These are phyloP conservation scores for Fusarium sp. DNA, from an alignment of 2,329 filamentous ascomycete genomes.

Conservation along the genomic window DNA sequence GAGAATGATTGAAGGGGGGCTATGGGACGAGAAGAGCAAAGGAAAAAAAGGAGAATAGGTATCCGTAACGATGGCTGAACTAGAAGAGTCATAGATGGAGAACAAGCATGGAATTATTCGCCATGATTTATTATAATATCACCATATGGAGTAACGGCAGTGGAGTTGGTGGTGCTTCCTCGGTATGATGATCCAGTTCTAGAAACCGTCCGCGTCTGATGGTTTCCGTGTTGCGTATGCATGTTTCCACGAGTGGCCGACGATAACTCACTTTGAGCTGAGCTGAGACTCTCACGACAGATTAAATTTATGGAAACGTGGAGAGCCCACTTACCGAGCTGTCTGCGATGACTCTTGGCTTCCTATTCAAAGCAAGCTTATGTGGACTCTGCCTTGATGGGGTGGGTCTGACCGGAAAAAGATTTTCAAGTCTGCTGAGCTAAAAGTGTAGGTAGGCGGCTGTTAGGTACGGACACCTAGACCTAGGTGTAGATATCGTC, in stretches of 20 bases:
- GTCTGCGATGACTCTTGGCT: constrained; percentile 37
- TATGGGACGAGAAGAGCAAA: background rate
- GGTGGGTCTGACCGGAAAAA: constrained; percentile 19
- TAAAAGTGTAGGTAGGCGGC: too few relatives aligned
- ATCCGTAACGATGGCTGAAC: background rate
- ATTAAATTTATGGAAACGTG: constrained; percentile 22
- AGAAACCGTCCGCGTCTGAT: constrained; percentile 16
- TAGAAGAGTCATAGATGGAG: constrained; percentile 22
- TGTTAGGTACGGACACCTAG: too few relatives aligned
- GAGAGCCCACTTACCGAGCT: constrained; percentile 29
- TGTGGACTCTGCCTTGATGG: constrained; percentile 19
- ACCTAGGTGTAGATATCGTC: constrained; percentile 17
- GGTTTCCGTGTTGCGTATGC: constrained; percentile 16
- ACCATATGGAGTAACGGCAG: constrained; percentile 26
- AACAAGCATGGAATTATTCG: constrained; percentile 21
- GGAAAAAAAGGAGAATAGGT: background rate
- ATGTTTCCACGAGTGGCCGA: constrained; percentile 13
- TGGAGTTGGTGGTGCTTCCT: constrained; percentile 40
- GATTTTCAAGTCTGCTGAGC: constrained; percentile 47
- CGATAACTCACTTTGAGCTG: background rate
- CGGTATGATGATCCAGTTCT: constrained; percentile 23
- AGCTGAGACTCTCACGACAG: constrained; percentile 9
- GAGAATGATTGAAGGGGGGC: background rate
- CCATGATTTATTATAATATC: constrained; percentile 9
- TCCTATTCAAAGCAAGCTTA: constrained; percentile 36